Evolutionary conservation across 768 basidiomycete species (phyloP).

Genomic region (Hygrophoropsis aurantiaca): DNA sequence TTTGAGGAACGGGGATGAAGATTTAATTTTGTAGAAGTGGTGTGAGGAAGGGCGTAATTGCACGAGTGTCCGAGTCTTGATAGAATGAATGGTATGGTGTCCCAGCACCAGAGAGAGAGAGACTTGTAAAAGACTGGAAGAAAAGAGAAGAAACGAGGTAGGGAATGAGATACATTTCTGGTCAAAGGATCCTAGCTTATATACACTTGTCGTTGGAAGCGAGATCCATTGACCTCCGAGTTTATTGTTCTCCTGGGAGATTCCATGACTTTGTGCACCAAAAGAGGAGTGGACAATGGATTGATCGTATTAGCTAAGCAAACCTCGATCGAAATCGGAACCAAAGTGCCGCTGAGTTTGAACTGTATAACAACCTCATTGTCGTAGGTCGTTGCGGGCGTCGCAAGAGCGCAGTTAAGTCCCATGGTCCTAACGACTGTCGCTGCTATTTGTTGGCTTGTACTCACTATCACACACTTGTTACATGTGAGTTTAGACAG

Average conservation of each 20-base stretch:
- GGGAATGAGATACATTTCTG: slow-evolving; percentile 7
- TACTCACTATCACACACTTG: no score
- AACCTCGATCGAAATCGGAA: slow-evolving; percentile 1
- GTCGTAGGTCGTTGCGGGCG: not conserved
- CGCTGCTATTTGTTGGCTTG: no score
- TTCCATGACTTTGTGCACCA: slow-evolving; percentile 3
- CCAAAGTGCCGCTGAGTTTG: slow-evolving; percentile 8
- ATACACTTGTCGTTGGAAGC: slow-evolving; percentile 12
- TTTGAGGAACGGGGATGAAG: not conserved
- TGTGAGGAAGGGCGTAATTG: slow-evolving; percentile 1
- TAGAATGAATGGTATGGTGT: slow-evolving; percentile 21
- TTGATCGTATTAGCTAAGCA: slow-evolving; percentile 3
- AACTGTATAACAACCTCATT: not conserved
- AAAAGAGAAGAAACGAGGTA: slow-evolving; percentile 5
- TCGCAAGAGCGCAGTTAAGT: no score
- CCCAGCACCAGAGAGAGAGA: slow-evolving; percentile 29
- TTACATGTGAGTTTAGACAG: no score
- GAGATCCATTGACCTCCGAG: slow-evolving; percentile 12
- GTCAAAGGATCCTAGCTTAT: slow-evolving; percentile 12
- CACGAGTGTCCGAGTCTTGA: slow-evolving; percentile 17
- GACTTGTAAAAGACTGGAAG: slow-evolving; percentile 10
- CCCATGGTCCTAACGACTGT: no score
- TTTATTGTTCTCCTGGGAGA: slow-evolving; percentile 31
- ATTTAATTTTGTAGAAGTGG: not conserved
- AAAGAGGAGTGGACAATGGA: slow-evolving; percentile 10